phyloP scores from a whole-genome alignment of 495 filamentous ascomycete species.

The Echria macrotheca region DNA sequence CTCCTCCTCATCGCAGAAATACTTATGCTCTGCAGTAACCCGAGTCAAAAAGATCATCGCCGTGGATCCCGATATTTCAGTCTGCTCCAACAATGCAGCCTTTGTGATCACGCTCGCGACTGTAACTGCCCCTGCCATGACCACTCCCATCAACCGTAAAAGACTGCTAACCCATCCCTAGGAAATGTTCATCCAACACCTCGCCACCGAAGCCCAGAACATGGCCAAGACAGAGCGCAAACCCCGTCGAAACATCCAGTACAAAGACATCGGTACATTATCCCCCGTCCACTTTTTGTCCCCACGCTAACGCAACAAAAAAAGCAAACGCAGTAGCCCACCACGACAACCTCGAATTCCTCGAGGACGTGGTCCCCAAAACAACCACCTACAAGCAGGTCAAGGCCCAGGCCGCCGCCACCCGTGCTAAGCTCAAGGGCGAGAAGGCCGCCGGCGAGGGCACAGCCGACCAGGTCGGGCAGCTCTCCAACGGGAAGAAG shows the following conservation, averaged over 20 bases:
- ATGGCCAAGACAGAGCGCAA: conserved; percentile 87
- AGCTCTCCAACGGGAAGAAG: conserved; percentile 30
- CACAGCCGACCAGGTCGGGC: conserved; percentile 23
- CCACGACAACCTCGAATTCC: conserved; percentile 92
- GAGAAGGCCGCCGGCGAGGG: conserved; percentile 15
- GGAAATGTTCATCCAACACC: conserved; percentile 95
- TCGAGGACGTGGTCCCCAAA: conserved; percentile 82
- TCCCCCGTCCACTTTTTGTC: neutral
- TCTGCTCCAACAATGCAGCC: conserved; percentile 88
- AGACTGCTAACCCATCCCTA: conserved; percentile 28
- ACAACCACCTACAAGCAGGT: conserved; percentile 74
- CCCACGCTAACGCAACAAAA: conserved; percentile 18
- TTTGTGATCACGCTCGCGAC: conserved; percentile 91
- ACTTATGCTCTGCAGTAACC: too few species aligned
- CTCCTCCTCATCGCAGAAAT: too few species aligned
- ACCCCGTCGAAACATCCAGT: conserved; percentile 89
- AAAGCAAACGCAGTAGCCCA: conserved; percentile 79
- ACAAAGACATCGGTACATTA: conserved; percentile 75
- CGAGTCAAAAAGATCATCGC: conserved; percentile 90
- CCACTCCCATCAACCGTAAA: too few species aligned
- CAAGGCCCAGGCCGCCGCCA: conserved; percentile 51
- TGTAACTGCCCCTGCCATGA: conserved; percentile 37
- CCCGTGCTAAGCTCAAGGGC: conserved; percentile 34
- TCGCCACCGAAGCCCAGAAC: conserved; percentile 78
- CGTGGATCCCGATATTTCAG: conserved; percentile 74